Evolutionary conservation across 805 yeast species (phyloP).

Genomic region (Barnettozyma populi): DNA sequence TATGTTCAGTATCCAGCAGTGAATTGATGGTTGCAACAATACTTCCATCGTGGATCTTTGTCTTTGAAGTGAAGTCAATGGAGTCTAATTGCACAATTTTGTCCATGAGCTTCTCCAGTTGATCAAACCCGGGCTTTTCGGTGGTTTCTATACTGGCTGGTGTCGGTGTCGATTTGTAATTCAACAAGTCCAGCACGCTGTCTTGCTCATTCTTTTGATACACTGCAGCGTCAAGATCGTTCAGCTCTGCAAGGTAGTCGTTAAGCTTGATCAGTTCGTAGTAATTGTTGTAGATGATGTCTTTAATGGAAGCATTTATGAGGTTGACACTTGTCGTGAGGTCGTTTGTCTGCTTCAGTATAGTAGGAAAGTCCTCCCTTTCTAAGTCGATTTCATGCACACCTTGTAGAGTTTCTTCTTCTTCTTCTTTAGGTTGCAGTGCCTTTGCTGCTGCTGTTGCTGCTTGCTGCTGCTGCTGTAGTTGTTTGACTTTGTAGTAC

Average conservation of each 20-base stretch:
- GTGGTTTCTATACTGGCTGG: neutral
- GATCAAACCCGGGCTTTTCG: conserved; percentile 8
- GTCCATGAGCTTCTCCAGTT: conserved; percentile 18
- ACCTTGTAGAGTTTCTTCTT: conserved; percentile 22
- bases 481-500: conserved; percentile 35
- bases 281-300: conserved; percentile 70
- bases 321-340: conserved; percentile 43
- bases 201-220: conserved; percentile 6
- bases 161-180: neutral
- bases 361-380: conserved; percentile 26
- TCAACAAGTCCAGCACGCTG: conserved; percentile 15
- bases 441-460: neutral
- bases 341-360: conserved; percentile 33
- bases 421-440: neutral
- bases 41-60: neutral
- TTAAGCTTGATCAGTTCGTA: conserved; percentile 66
- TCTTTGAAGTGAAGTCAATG: conserved; percentile 4
- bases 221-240: conserved; percentile 18
- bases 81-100: conserved; percentile 18
- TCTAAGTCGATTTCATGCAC: conserved; percentile 25
- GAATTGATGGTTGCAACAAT: conserved; percentile 1
- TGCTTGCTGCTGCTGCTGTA: conserved; percentile 14
- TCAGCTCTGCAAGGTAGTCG: conserved; percentile 41
- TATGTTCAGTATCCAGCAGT: neutral
- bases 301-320: conserved; percentile 57